Evolutionary conservation across 176 grass and related monocot species (phyloP).

Genomic region (Eragrostis nindensis): DNA sequence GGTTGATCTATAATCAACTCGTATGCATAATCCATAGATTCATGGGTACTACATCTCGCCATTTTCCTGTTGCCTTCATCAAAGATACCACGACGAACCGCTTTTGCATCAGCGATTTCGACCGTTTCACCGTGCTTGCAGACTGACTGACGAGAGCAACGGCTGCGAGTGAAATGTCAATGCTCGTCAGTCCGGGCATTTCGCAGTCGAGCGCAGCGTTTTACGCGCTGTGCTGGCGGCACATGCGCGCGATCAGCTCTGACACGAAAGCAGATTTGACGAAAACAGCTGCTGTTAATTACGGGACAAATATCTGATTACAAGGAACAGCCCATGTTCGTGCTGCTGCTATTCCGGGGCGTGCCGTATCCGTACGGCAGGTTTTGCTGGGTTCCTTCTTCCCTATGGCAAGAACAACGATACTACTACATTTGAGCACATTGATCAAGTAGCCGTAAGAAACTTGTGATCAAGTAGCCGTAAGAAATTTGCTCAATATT

Average conservation of each 20-base stretch:
- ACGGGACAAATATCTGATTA: slow-evolving; percentile 31
- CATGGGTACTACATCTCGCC: not conserved
- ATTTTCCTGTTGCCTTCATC: no score
- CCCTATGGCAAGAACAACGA: no score
- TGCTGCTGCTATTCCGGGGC: not conserved
- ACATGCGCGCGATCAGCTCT: not conserved
- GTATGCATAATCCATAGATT: slow-evolving; percentile 21
- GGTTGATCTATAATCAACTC: slow-evolving; percentile 34
- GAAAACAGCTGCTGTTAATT: not conserved
- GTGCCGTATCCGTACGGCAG: no score
- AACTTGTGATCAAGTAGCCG: no score
- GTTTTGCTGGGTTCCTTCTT: no score
- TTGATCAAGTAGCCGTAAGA: no score
- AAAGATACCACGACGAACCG: not conserved
- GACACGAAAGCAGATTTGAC: slow-evolving; percentile 20
- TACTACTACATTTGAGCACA: no score
- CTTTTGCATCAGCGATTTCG: not conserved
- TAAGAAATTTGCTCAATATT: not conserved
- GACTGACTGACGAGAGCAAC: not conserved
- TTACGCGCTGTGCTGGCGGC: slow-evolving; percentile 34
- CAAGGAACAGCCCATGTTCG: slow-evolving; percentile 2
- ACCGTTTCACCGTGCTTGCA: not conserved
- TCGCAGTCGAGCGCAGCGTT: slow-evolving; percentile 15
- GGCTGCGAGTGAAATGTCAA: not conserved
- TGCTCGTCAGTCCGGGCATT: not conserved